Evolutionary conservation across 495 filamentous ascomycete species (phyloP).

Genomic region (Neurospora cerealis): DNA sequence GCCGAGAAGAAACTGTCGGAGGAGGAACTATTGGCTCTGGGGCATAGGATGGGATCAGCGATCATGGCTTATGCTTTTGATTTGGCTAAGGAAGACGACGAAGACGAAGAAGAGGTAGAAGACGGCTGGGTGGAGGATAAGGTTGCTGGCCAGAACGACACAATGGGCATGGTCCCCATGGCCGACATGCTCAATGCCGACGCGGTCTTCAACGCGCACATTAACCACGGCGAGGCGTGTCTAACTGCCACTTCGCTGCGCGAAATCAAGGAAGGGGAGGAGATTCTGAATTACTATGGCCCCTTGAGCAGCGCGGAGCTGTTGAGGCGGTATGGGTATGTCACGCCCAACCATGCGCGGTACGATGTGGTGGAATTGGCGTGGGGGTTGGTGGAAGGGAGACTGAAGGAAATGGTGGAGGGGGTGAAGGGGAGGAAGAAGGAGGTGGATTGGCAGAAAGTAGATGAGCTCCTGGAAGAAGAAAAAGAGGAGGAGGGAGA

Average conservation of each 20-base stretch:
- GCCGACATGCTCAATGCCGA: conserved; percentile 92
- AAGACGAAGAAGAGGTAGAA: conserved; percentile 42
- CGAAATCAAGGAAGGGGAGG: conserved; percentile 56
- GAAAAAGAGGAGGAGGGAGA: conserved; percentile 20
- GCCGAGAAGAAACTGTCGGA: conserved; percentile 30
- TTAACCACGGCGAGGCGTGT: conserved; percentile 56
- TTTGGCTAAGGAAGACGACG: conserved; percentile 44
- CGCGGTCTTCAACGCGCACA: conserved; percentile 67
- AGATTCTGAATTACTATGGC: conserved; percentile 89
- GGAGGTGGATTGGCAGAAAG: conserved; percentile 32
- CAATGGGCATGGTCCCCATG: conserved; percentile 83
- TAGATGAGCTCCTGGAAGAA: conserved; percentile 12
- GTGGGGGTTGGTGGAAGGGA: conserved; percentile 39
- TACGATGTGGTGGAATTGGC: conserved; percentile 80
- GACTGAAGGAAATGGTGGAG: conserved; percentile 18
- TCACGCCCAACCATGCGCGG: conserved; percentile 61
- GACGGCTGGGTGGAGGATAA: conserved; percentile 60
- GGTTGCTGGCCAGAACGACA: conserved; percentile 38
- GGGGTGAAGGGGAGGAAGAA: conserved; percentile 25
- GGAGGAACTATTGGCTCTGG: conserved; percentile 46
- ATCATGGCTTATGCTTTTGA: conserved; percentile 98
- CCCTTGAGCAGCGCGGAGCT: conserved; percentile 73
- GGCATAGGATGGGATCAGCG: conserved; percentile 70
- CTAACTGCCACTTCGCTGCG: conserved; percentile 60
- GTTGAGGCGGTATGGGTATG: conserved; percentile 81